These are phyloP conservation scores for Metschnikowia corniflorae DNA, from an alignment of 805 yeast species.

Conservation along the genomic window DNA sequence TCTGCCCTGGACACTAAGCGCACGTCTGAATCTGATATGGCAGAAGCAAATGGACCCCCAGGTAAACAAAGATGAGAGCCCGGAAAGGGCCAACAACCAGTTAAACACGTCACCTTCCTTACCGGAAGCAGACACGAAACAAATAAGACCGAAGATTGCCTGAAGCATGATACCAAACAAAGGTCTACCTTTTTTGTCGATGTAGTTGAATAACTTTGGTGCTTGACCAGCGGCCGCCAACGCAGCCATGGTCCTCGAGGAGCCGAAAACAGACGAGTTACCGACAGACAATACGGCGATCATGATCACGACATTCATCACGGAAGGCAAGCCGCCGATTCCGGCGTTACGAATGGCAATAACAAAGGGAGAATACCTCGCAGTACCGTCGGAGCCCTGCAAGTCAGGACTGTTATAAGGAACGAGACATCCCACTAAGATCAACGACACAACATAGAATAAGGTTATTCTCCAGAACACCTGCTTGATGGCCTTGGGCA, in stretches of 20 bases:
- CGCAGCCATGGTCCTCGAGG: slow-evolving; percentile 65
- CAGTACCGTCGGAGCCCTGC: slow-evolving; percentile 53
- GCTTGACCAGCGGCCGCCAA: slow-evolving; percentile 69
- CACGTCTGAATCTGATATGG: slow-evolving; percentile 27
- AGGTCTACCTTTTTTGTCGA: slow-evolving; percentile 42
- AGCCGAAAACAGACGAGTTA: slow-evolving; percentile 68
- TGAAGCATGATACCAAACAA: slow-evolving; percentile 34
- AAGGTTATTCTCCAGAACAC: slow-evolving; percentile 62
- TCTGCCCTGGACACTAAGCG: slow-evolving; percentile 22
- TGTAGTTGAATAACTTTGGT: slow-evolving; percentile 47
- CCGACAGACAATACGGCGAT: slow-evolving; percentile 73
- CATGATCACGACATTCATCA: slow-evolving; percentile 71
- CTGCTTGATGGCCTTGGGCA: slow-evolving; percentile 63
- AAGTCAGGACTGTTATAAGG: slow-evolving; percentile 50
- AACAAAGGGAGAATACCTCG: slow-evolving; percentile 64
- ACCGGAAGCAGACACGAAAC: slow-evolving; percentile 49
- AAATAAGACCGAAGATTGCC: slow-evolving; percentile 53
- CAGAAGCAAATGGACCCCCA: slow-evolving; percentile 26
- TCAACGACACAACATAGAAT: slow-evolving; percentile 49
- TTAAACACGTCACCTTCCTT: slow-evolving; percentile 22
- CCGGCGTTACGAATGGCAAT: slow-evolving; percentile 63
- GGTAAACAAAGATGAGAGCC: slow-evolving; percentile 25
- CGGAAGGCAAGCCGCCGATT: slow-evolving; percentile 62
- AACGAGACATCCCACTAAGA: slow-evolving; percentile 39
- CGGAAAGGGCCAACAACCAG: slow-evolving; percentile 27